These are phyloP conservation scores for Ophiostoma ulmi DNA, from an alignment of 2,329 filamentous ascomycete species.

Conservation along the genomic window DNA sequence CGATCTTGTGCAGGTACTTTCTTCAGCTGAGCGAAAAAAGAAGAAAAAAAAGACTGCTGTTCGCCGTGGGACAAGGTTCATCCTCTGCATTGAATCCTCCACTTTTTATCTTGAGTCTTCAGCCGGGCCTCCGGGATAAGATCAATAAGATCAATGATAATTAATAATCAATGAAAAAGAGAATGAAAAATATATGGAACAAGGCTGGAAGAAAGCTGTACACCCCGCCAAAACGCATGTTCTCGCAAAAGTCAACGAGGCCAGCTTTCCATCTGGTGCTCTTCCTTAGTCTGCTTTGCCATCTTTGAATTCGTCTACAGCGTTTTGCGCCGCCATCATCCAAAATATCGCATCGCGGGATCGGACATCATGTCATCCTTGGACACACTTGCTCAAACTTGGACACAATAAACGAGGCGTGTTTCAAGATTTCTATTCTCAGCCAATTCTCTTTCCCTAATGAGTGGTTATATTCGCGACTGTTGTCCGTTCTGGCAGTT, in stretches of 20 bases:
- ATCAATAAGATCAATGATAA: background rate
- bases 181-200: background rate
- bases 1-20: background rate
- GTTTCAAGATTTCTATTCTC: slow-evolving; percentile 3
- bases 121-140: background rate
- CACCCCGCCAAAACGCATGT: background rate
- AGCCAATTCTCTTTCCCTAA: background rate
- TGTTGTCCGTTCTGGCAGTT: background rate
- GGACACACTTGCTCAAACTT: background rate
- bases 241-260: background rate
- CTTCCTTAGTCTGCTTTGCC: too few relatives aligned
- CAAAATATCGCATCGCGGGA: background rate
- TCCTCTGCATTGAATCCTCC: background rate
- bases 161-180: background rate
- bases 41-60: background rate
- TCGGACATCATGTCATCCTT: background rate
- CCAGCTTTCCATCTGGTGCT: background rate
- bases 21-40: background rate
- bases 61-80: background rate
- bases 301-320: background rate
- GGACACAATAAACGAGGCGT: slow-evolving; percentile 4
- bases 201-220: background rate
- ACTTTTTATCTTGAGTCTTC: slow-evolving; percentile 1
- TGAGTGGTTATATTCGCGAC: background rate
- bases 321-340: background rate